Evolutionary conservation across 768 basidiomycete species (phyloP), one percentile per base, ranked within the genome.

Genomic region (Xanthoconium stramineum): DNA sequence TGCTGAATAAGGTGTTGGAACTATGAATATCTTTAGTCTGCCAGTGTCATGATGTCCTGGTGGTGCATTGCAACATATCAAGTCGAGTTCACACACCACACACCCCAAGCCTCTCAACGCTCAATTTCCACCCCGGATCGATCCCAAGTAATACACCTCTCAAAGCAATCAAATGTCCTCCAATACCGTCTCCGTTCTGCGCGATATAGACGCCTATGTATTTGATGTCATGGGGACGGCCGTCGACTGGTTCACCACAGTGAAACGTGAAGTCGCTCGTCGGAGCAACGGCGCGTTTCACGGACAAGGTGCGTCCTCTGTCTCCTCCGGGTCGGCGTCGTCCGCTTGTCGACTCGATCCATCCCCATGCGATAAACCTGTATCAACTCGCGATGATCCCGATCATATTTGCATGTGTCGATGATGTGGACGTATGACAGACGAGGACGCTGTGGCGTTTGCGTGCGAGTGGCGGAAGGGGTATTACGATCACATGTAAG

Each of bases 401-500:
- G 24, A 24, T 24, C 4, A 24, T 4, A 24, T 24, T 2, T 24
- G 24, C 24, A 24, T 24, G 24, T 24, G 24, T 24, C 24, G 24
- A 39, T 19, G 38, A 39, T 39, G 42, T 12, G 33, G 11, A 28
- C 42, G 24, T 14, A 40, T 10, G 28, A 15, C 37, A 69, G 69
- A 60, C 37, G 60, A 60, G 32, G 59, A 66, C 12, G 61, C 68
- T 5, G 32, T 14, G 33, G 74, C 69, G 14, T 85, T 88, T 61
- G 79, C 83, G 0, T 64, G 74, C 40, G 79, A 83, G 59, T 88
- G 85, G 85, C 74, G 85, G 48, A 64, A 61, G 3, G 80, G 78
- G 0, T 88, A 86, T 60, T 60, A 55, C 30, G 32, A 30, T 7
- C 53, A 67, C 59, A 56, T 72, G 69, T 61, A 48, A 37, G 63